These are phyloP conservation scores for Stagonosporopsis rhizophila DNA, from an alignment of 2,329 filamentous ascomycete genomes.

Conservation along the genomic window DNA sequence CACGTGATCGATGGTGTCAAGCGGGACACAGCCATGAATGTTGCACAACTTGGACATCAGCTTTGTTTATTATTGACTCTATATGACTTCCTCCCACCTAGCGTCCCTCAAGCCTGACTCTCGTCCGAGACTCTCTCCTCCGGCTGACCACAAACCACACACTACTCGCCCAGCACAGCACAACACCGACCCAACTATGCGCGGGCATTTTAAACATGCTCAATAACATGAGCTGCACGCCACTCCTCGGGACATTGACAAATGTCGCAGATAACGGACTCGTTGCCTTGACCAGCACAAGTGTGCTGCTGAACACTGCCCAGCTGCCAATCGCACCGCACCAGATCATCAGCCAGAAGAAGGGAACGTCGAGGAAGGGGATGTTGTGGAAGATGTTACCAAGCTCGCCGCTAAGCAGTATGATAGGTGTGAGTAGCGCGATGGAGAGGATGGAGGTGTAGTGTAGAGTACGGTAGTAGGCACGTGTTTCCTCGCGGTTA, in stretches of 20 bases:
- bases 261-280: slow-evolving; percentile 60
- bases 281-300: slow-evolving; percentile 59
- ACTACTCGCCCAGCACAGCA: slow-evolving; percentile 59
- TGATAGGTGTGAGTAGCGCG: slow-evolving; percentile 57
- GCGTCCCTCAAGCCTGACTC: slow-evolving; percentile 43
- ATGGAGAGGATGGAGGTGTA: slow-evolving; percentile 61
- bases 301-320: slow-evolving; percentile 57
- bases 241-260: slow-evolving; percentile 57
- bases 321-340: slow-evolving; percentile 58
- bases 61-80: neutral
- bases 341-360: slow-evolving; percentile 62
- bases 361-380: slow-evolving; percentile 62
- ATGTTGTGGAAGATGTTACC: slow-evolving; percentile 59
- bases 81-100: neutral
- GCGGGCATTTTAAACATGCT: slow-evolving; percentile 57
- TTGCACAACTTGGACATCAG: neutral
- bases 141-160: slow-evolving; percentile 57
- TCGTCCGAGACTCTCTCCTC: slow-evolving; percentile 45
- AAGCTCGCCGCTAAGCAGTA: slow-evolving; percentile 59
- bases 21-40: neutral
- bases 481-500: slow-evolving; percentile 57
- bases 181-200: slow-evolving; percentile 60
- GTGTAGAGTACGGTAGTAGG: slow-evolving; percentile 60
- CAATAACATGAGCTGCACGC: slow-evolving; percentile 58
- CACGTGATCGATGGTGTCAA: neutral